Percentiles rank a stretch among this genome's conserved stretches.
These are phyloP conservation scores for Sphagnum contortum DNA, from an alignment of 225 moss, liverwort and hornwort species.

Conservation along the genomic window DNA sequence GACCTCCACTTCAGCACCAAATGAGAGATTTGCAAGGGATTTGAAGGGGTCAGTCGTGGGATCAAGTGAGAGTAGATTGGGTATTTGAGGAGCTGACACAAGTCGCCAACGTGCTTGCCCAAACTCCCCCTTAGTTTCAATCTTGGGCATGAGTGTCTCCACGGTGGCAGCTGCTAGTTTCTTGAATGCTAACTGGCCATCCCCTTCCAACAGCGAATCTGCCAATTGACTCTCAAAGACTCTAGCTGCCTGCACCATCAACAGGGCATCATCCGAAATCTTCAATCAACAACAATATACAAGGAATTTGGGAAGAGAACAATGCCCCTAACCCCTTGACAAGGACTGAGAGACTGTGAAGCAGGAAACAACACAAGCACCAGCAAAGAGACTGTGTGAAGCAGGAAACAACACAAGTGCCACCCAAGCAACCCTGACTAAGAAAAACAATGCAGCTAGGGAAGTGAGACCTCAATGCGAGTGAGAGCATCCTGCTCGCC, in stretches of 20 bases:
- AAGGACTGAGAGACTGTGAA: too few species aligned
- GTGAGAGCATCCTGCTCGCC: conserved; percentile 91
- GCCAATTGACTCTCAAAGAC: conserved; percentile 96
- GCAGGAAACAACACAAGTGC: too few species aligned
- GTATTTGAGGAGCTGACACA: conserved; percentile 96
- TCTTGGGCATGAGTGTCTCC: conserved; percentile 97
- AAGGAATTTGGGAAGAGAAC: too few species aligned
- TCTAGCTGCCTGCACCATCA: conserved; percentile 62
- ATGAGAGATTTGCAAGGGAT: conserved; percentile 95
- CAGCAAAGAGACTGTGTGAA: too few species aligned
- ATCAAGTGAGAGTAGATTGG: conserved; percentile 92
- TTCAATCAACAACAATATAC: too few species aligned
- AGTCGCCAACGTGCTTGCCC: conserved; percentile 99
- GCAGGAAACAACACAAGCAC: too few species aligned
- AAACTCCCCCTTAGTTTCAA: conserved; percentile 96
- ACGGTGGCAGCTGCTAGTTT: conserved; percentile 96
- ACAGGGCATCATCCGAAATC: too few species aligned
- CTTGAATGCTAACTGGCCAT: conserved; percentile 95
- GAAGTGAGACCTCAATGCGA: conserved; percentile 50
- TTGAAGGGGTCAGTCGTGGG: conserved; percentile 98
- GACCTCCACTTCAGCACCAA: conserved; percentile 98
- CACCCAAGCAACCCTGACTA: too few species aligned
- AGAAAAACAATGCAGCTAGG: too few species aligned
- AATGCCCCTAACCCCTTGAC: too few species aligned
- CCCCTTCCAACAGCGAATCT: conserved; percentile 86